Evolutionary conservation across 139 green algal species (phyloP), one percentile per base, ranked within the genome.

Genomic region (Chlamydomonas sphaeroides): DNA sequence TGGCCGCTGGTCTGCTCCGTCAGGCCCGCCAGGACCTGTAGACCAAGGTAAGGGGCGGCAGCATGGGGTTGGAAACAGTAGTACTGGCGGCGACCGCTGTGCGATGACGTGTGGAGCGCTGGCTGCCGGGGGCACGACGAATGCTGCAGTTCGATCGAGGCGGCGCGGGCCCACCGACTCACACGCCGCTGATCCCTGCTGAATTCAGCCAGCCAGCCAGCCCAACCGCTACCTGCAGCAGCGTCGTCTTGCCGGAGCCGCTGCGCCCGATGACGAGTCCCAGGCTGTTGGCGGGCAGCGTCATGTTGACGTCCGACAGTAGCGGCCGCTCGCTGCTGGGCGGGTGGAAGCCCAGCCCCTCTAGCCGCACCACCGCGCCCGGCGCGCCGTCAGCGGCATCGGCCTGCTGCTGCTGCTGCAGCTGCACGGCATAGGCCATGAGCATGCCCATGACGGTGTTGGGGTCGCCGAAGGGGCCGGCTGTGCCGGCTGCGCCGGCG

Each of bases 171-270:
- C n/a, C n/a, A n/a, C n/a, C n/a, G n/a, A n/a, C n/a, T n/a, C n/a
- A n/a, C n/a, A n/a, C n/a, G n/a, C n/a, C n/a, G n/a, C n/a, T n/a
- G n/a, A n/a, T n/a, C n/a, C n/a, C n/a, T n/a, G n/a, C n/a, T n/a
- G n/a, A n/a, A n/a, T n/a, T n/a, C n/a, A n/a, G n/a, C n/a, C n/a
- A n/a, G n/a, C n/a, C n/a, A n/a, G n/a, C n/a, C 51, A 96, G 78
- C 23, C 92, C 91, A 21, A 91, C 87, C 41, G 95, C 75, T 63
- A 95, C 59, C 79, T 98, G 92, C 79, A 98, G 87, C 59, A 98
- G 90, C 8, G 96, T 98, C 35, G 95, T 97, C 70, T 98, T 98
- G 36, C 96, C 96, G 7, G 86, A 83, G n/a, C 96, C 96, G 42
- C 84, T 94, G 33, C 93, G 90, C 0, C 96, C 96, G 68, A 94